Conservation (phyloP, 2,329 filamentous ascomycete species). For the Sclerotinia minor region DNA sequence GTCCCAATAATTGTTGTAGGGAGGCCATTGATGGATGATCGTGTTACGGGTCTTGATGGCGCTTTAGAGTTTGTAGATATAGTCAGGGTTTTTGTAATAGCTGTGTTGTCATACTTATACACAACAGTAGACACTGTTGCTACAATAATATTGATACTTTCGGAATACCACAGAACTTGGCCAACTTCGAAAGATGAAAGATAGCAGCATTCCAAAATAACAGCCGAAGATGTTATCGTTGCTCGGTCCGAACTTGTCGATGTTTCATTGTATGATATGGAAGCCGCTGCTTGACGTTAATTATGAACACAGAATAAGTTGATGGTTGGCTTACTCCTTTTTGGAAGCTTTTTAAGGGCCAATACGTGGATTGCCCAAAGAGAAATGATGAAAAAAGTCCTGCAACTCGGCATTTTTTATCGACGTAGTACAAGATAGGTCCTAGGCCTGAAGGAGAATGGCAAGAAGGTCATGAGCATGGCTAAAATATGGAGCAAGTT, state of each 20-base stretch:
- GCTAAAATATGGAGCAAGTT: slow-evolving; percentile 19
- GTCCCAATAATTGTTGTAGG: slow-evolving; percentile 26
- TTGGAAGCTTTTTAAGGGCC: not conserved
- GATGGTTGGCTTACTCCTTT: slow-evolving; percentile 4
- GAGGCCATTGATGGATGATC: slow-evolving; percentile 12
- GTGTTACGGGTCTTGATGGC: slow-evolving; percentile 2
- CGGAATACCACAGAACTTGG: slow-evolving; percentile 27
- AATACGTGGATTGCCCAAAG: slow-evolving; percentile 12
- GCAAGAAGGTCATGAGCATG: slow-evolving; percentile 8
- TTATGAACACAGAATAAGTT: not conserved
- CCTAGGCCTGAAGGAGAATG: slow-evolving; percentile 4
- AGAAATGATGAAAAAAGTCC: not conserved
- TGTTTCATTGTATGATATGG: slow-evolving; percentile 14
- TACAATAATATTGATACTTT: slow-evolving; percentile 26
- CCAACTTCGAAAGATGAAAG: slow-evolving; percentile 26
- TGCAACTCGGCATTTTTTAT: slow-evolving; percentile 2
- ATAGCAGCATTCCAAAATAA: slow-evolving; percentile 27
- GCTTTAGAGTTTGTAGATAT: slow-evolving; percentile 19
- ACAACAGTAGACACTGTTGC: slow-evolving; percentile 29
- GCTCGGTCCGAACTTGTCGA: not conserved
- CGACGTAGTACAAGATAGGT: not conserved
- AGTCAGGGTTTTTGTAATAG: slow-evolving; percentile 23
- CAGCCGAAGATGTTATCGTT: not conserved
- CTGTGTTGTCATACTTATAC: slow-evolving; percentile 27
- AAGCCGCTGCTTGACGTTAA: slow-evolving; percentile 1